These are phyloP conservation scores for Podospora pseudopauciseta DNA, from an alignment of 495 filamentous ascomycete genomes.

Conservation along the genomic window DNA sequence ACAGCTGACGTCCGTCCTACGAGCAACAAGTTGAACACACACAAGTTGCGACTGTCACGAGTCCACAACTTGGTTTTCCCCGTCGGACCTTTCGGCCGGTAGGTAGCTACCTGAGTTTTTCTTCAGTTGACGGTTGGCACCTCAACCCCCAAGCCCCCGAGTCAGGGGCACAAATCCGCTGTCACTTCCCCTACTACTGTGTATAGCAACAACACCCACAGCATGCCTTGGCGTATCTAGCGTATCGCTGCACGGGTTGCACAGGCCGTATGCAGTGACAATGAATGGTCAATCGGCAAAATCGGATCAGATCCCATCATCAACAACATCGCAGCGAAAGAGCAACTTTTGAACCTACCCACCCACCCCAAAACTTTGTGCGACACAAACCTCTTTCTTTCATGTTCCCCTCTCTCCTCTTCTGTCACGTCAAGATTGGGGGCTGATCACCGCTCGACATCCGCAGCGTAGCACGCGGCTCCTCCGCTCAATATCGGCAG, in stretches of 20 bases:
- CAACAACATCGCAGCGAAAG: neutral
- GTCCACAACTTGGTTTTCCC: neutral
- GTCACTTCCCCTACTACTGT: neutral
- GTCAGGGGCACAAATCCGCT: neutral
- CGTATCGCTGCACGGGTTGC: neutral
- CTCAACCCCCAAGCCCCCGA: neutral
- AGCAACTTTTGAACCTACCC: neutral
- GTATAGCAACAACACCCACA: neutral
- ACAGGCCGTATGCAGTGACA: neutral
- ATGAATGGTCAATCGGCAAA: constrained; percentile 12
- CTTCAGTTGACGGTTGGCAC: neutral
- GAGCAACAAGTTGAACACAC: neutral
- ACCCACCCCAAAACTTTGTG: neutral
- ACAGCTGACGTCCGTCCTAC: neutral
- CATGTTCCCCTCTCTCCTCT: neutral
- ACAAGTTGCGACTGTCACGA: neutral
- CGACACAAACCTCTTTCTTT: neutral
- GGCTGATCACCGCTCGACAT: neutral
- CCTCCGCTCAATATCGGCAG: no score
- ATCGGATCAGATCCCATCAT: constrained; percentile 17
- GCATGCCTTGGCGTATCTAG: neutral
- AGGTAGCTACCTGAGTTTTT: neutral
- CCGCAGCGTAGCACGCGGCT: neutral
- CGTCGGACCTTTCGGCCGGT: constrained; percentile 4
- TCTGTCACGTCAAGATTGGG: neutral